Evolutionary conservation across 148 eudicot genomes (phyloP).

Genomic region (Heliamphora exappendiculata): DNA sequence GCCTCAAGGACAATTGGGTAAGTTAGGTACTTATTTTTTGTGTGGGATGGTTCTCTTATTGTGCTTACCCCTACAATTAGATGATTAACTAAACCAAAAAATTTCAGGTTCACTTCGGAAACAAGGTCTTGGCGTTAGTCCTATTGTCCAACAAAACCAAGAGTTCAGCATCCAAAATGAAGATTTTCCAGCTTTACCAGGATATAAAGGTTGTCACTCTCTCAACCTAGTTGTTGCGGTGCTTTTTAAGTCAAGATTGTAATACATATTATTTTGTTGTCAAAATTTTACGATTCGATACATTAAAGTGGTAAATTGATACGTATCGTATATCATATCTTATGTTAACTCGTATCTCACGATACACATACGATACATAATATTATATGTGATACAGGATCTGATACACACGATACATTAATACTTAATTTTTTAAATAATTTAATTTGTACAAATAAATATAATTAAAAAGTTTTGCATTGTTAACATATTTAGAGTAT

Average conservation of each 20-base stretch:
- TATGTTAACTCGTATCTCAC: too few relatives aligned
- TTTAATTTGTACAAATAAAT: too few relatives aligned
- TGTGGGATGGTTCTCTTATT: not conserved
- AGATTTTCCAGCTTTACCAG: constrained; percentile 98
- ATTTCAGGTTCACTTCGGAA: constrained; percentile 79
- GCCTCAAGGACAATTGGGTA: constrained; percentile 92
- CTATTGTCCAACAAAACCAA: constrained; percentile 92
- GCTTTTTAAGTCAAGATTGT: not conserved
- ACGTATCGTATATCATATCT: too few relatives aligned
- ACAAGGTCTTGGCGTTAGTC: constrained; percentile 88
- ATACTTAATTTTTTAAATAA: too few relatives aligned
- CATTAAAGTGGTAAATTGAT: too few relatives aligned
- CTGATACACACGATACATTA: too few relatives aligned
- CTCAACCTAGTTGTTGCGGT: not conserved
- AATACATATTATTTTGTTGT: too few relatives aligned
- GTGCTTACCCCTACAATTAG: constrained; percentile 13
- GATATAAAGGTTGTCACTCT: constrained; percentile 63
- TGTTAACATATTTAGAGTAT: too few relatives aligned
- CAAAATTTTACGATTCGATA: too few relatives aligned
- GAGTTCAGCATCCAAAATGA: constrained; percentile 98
- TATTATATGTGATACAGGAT: too few relatives aligned
- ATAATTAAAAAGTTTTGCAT: too few relatives aligned
- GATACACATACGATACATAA: too few relatives aligned
- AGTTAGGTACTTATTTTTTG: constrained; percentile 8
- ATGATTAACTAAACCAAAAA: constrained; percentile 13